Evolutionary conservation across 306 rosid genomes (phyloP).

Genomic region (Lathyrus aphaca): DNA sequence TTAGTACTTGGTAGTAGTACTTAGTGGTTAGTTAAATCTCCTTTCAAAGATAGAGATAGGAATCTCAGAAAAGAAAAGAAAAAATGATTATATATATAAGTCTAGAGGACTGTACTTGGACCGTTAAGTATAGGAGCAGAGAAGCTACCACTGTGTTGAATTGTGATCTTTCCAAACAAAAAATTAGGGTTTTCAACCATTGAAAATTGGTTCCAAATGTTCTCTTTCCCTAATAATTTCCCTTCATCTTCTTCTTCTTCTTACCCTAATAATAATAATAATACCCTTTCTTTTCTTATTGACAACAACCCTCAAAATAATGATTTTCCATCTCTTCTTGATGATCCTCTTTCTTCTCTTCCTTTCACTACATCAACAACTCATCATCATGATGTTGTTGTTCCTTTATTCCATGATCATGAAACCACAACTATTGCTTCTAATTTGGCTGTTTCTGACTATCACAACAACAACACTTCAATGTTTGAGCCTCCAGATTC

Average conservation of each 20-base stretch:
- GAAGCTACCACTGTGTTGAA: conserved; percentile 51
- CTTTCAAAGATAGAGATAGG: conserved; percentile 37
- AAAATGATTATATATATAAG: conserved; percentile 45
- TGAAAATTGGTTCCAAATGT: conserved; percentile 56
- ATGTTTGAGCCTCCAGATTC: conserved; percentile 25
- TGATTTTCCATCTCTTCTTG: conserved; percentile 33
- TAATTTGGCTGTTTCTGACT: not conserved
- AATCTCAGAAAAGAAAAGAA: conserved; percentile 33
- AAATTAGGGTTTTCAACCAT: conserved; percentile 51
- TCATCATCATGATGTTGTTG: conserved; percentile 3
- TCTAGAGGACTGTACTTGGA: conserved; percentile 44
- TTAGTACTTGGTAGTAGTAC: conserved; percentile 29
- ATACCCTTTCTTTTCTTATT: conserved; percentile 34
- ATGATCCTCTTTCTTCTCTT: conserved; percentile 37
- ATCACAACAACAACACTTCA: not conserved
- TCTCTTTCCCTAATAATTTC: conserved; percentile 56
- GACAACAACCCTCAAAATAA: conserved; percentile 39
- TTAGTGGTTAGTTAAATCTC: conserved; percentile 30
- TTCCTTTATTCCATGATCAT: conserved; percentile 32
- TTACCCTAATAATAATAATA: conserved; percentile 24
- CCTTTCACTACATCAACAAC: conserved; percentile 35
- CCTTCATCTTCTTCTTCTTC: conserved; percentile 42
- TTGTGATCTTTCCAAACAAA: conserved; percentile 43
- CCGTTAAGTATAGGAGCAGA: conserved; percentile 51
- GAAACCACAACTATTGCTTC: not conserved